Percentiles rank a stretch among this genome's conserved stretches.
phyloP scores from a whole-genome alignment of 2,329 filamentous ascomycete species.

The Ustilaginoidea virens region DNA sequence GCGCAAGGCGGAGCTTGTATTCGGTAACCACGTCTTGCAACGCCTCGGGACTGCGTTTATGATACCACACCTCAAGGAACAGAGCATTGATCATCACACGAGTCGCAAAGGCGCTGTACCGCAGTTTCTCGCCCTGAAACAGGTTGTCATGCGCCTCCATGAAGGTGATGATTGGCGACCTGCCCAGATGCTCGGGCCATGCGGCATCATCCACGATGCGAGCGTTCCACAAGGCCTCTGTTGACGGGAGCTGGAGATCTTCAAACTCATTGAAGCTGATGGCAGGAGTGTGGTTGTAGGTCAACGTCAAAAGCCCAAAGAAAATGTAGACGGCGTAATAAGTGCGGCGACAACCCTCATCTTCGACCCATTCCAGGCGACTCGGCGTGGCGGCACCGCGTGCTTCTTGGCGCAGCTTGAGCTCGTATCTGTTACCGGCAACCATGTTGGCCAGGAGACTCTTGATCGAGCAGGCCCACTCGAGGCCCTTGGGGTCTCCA shows the following conservation, averaged over 20 bases:
- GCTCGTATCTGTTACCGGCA: constrained; percentile 86
- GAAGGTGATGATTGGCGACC: constrained; percentile 66
- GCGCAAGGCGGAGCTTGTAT: constrained; percentile 87
- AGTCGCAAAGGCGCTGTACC: constrained; percentile 92
- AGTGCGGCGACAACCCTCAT: constrained; percentile 89
- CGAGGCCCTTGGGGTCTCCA: constrained; percentile 88
- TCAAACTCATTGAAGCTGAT: constrained; percentile 99
- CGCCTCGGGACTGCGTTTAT: constrained; percentile 95
- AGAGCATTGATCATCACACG: constrained; percentile 98
- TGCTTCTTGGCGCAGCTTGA: constrained; percentile 83
- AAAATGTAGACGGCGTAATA: constrained; percentile 99
- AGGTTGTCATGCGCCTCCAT: constrained; percentile 89
- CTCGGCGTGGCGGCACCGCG: constrained; percentile 62
- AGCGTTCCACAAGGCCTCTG: constrained; percentile 87
- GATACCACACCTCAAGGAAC: constrained; percentile 97
- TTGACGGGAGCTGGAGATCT: constrained; percentile 78
- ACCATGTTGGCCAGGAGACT: constrained; percentile 98
- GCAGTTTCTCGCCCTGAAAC: constrained; percentile 80
- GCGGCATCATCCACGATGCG: constrained; percentile 59
- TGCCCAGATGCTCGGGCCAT: constrained; percentile 69
- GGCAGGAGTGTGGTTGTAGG: constrained; percentile 94
- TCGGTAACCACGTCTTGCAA: constrained; percentile 95
- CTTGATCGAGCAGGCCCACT: constrained; percentile 99
- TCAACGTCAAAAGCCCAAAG: constrained; percentile 86
- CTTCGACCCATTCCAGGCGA: constrained; percentile 86